These are phyloP conservation scores for Meyerozyma elateridarum DNA, from an alignment of 1,139 yeast genomes.

Conservation along the genomic window DNA sequence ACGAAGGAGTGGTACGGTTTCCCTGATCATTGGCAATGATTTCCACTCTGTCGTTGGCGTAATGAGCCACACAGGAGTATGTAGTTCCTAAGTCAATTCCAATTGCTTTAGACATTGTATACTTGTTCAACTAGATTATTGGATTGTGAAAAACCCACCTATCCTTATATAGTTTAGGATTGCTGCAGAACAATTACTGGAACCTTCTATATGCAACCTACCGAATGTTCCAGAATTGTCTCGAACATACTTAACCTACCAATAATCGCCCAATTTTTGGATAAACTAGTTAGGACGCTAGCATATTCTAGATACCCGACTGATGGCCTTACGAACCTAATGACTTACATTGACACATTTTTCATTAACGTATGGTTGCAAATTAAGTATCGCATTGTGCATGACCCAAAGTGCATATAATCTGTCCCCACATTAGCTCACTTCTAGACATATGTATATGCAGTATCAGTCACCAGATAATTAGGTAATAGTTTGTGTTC, in stretches of 20 bases:
- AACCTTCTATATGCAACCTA: background rate
- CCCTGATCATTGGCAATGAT: constrained; percentile 49
- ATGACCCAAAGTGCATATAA: too few species aligned
- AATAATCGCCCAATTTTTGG: background rate
- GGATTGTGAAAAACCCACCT: constrained; percentile 9
- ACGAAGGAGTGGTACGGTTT: constrained; percentile 36
- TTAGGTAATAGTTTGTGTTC: too few species aligned
- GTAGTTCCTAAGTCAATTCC: constrained; percentile 87
- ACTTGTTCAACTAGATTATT: constrained; percentile 5
- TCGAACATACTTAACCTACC: constrained; percentile 6
- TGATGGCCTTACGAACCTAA: too few species aligned
- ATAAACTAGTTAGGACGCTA: background rate
- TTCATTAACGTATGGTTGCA: background rate
- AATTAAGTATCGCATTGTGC: too few species aligned
- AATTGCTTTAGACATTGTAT: constrained; percentile 58
- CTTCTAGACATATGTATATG: too few species aligned
- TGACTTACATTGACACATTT: background rate
- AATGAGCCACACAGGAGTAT: constrained; percentile 68
- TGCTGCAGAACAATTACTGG: constrained; percentile 6
- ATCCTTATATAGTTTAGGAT: constrained; percentile 9
- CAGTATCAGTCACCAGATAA: too few species aligned
- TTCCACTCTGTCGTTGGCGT: constrained; percentile 3
- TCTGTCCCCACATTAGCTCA: too few species aligned
- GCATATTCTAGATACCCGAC: background rate
- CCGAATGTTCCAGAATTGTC: constrained; percentile 1